A percentile compares a stretch with the other conserved stretches of the same genome.
Conservation (phyloP, 805 yeast genomes). For the Candida awuae region DNA sequence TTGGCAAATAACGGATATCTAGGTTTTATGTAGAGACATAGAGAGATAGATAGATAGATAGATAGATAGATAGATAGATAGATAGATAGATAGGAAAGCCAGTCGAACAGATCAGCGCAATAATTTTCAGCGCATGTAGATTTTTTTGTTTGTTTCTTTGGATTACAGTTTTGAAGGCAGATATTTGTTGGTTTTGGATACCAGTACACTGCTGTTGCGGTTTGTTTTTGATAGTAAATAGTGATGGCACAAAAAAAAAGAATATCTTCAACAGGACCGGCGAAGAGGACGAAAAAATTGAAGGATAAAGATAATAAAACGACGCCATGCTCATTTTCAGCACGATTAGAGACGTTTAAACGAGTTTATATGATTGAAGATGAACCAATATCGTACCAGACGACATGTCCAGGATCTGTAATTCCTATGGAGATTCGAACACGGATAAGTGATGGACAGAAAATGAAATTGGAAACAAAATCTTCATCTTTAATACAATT, state of each 20-base stretch:
- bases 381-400: constrained; percentile 8
- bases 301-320: not conserved
- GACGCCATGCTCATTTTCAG: constrained; percentile 3
- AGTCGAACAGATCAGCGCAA: no score
- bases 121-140: no score
- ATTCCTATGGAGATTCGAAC: constrained; percentile 4
- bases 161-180: no score
- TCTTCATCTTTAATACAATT: not conserved
- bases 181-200: no score
- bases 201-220: no score
- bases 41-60: not conserved
- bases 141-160: no score
- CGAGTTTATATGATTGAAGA: constrained; percentile 3
- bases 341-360: constrained; percentile 5
- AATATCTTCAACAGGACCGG: no score
- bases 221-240: no score
- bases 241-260: no score
- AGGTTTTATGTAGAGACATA: not conserved
- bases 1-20: not conserved
- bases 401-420: not conserved
- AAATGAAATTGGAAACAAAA: not conserved
- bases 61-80: not conserved
- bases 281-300: not conserved
- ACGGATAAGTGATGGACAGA: not conserved
- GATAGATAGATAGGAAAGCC: no score